Evolutionary conservation across 495 filamentous ascomycete genomes (phyloP).

Genomic region (Penicillium odoratum): DNA sequence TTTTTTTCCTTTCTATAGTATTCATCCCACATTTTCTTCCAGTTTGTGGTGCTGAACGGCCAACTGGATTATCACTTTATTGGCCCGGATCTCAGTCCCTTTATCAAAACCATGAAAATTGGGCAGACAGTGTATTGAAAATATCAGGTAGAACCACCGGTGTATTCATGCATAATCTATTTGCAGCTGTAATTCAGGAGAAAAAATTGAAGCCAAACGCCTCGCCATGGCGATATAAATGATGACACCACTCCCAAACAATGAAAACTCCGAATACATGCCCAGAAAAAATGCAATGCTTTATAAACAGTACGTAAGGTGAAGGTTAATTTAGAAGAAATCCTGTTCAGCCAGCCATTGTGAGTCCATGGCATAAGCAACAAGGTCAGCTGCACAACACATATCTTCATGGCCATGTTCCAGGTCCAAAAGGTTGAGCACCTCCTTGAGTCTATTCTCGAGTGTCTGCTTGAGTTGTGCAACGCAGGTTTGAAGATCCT

Average conservation of each 20-base stretch:
- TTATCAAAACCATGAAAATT: not conserved
- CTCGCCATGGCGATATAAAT: slow-evolving; percentile 1
- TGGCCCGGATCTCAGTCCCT: not conserved
- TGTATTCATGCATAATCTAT: not conserved
- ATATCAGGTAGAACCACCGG: not conserved
- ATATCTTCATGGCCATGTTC: slow-evolving; percentile 46
- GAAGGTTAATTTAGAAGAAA: slow-evolving; percentile 32
- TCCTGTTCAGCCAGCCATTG: slow-evolving; percentile 45
- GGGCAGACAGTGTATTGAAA: not conserved
- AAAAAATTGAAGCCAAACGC: not conserved
- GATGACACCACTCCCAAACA: not conserved
- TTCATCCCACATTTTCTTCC: too few relatives aligned
- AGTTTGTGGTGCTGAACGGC: too few relatives aligned
- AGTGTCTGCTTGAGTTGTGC: slow-evolving; percentile 32
- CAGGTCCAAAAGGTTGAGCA: slow-evolving; percentile 41
- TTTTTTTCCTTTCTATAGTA: too few relatives aligned
- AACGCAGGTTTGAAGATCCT: slow-evolving; percentile 18
- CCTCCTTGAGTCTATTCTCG: slow-evolving; percentile 31
- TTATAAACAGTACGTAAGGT: not conserved
- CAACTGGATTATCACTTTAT: too few relatives aligned
- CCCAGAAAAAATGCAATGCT: not conserved
- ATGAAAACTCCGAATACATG: not conserved
- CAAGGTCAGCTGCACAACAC: slow-evolving; percentile 50
- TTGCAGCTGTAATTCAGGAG: not conserved
- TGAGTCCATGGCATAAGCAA: slow-evolving; percentile 49